Evolutionary conservation across 148 eudicot species (phyloP).

Genomic region (Rhododendron ferrugineum): DNA sequence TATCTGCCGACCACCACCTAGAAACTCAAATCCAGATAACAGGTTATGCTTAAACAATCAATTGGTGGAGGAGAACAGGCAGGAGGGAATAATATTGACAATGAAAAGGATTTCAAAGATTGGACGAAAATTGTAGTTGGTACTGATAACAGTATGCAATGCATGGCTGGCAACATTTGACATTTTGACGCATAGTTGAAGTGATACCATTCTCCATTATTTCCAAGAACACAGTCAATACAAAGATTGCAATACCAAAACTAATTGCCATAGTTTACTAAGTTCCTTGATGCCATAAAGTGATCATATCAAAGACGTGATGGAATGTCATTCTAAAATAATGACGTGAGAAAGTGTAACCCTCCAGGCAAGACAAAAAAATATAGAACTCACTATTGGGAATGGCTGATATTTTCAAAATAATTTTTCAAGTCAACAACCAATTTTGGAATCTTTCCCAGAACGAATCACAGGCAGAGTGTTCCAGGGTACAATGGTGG

Average conservation of each 20-base stretch:
- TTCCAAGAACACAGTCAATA: background rate
- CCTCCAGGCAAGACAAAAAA: background rate
- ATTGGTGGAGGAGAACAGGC: background rate
- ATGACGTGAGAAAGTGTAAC: background rate
- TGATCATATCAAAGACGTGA: background rate
- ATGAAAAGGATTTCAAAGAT: background rate
- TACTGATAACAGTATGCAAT: background rate
- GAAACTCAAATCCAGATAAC: constrained; percentile 4
- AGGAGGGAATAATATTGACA: background rate
- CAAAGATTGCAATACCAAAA: background rate
- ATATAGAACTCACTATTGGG: background rate
- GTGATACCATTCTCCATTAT: background rate
- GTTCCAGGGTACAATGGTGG: background rate
- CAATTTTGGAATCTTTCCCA: background rate
- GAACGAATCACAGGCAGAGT: background rate
- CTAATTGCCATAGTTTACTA: background rate
- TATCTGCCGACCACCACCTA: constrained; percentile 89
- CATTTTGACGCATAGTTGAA: background rate
- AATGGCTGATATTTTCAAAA: background rate
- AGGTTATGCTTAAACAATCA: background rate
- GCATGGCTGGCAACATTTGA: background rate
- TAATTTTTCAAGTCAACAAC: background rate
- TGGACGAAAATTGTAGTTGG: background rate
- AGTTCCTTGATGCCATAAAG: background rate
- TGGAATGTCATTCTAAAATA: background rate